Base-by-base conservation (phyloP, 2,329 filamentous ascomycete genomes). In the Zopfia rhizophila region DNA sequence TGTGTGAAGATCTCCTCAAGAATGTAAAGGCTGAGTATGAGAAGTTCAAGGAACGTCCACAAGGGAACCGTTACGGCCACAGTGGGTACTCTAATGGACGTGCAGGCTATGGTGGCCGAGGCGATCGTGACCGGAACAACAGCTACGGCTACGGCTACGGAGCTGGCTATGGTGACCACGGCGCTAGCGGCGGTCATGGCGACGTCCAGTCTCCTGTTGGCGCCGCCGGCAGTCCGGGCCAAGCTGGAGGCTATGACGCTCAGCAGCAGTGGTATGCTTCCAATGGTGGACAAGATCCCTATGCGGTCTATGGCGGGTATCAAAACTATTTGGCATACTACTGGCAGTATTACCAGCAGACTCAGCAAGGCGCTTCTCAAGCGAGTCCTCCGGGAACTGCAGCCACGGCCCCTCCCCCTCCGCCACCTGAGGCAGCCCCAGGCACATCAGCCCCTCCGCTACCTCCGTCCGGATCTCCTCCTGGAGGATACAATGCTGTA, bases 1-100 rank as follows among this genome's bases (percentile, higher is more conserved):
- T 97, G 32, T 97, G 93, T 69, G 84, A 93, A 60, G 91, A 96
- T 62, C 79, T 99, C 38, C 82, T 99, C 35, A 82, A 79, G 53
- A 95, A 94, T 58, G 94, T 99, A 43, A 89, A 87, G 65, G 83
- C 91, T 52, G 88, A 96, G 68, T 97, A 97, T 68, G 89, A 97
- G 67, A 61, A 87, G 33, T 96, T 93, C 80, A 97, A 97, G 75
- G 85, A 85, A 57, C 81, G 82, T 36, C 81, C 82, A 52, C 79
- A 80, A 18, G 71, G 78, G 48, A 76, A 77, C 31, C 73, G 62
- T 51, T 75, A 65, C 50, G 75, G 68, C 46, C 72, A 75, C 57
- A 77, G 63, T 8, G 75, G 63, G 23, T 60, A 65, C 38, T 55
- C 48, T n/a, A 56, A 60, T 38, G 65, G 66, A 51, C 56, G 66